Percentiles rank a stretch among this genome's conserved stretches.
These are phyloP conservation scores for Lentinula detonsa DNA, from an alignment of 768 basidiomycete genomes.

Conservation along the genomic window DNA sequence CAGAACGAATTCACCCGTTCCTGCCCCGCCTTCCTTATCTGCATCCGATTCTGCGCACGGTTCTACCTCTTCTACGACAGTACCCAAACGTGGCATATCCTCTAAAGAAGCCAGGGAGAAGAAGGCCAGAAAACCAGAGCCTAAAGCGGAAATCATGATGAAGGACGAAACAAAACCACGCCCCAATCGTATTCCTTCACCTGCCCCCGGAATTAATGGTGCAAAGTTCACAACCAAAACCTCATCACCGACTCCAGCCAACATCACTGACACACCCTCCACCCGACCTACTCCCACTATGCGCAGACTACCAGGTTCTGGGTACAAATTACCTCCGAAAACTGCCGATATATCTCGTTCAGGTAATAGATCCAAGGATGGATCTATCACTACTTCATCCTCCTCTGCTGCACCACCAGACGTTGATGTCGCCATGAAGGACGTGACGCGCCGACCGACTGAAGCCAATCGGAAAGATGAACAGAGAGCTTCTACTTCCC, in stretches of 20 bases:
- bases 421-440: not conserved
- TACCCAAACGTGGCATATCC: constrained; percentile 40
- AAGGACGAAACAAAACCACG: constrained; percentile 40
- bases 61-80: constrained; percentile 6
- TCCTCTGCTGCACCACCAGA: not conserved
- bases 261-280: constrained; percentile 9
- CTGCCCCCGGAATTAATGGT: not conserved
- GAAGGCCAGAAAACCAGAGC: constrained; percentile 35
- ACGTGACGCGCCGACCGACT: not conserved
- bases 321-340: constrained; percentile 29
- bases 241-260: not conserved
- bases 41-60: constrained; percentile 4
- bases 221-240: not conserved
- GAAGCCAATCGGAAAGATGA: not conserved
- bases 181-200: constrained; percentile 14
- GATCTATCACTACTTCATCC: not conserved
- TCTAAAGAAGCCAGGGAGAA: constrained; percentile 42
- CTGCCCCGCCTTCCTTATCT: constrained; percentile 11
- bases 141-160: constrained; percentile 34
- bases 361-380: not conserved
- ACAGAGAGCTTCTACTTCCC: not conserved
- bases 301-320: constrained; percentile 42
- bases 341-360: constrained; percentile 12
- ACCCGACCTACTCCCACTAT: constrained; percentile 6
- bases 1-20: constrained; percentile 7